A percentile compares a stretch with the other conserved stretches of the same genome.
phyloP scores from a whole-genome alignment of 2,329 filamentous ascomycete genomes.

The Aspergillus arachidicola region DNA sequence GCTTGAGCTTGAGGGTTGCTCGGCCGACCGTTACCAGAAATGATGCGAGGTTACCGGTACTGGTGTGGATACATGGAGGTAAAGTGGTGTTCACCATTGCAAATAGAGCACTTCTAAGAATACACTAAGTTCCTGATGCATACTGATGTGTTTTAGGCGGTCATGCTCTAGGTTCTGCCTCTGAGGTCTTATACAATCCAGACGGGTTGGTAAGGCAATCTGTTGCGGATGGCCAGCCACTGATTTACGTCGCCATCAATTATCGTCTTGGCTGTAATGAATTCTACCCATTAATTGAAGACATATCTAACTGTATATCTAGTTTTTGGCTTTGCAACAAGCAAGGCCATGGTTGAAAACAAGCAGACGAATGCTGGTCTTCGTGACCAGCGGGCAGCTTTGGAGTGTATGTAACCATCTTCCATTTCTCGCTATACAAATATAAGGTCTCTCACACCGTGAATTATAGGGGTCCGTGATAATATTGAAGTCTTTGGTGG shows the following conservation, averaged over 20 bases:
- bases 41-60: conserved; percentile 14
- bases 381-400: conserved; percentile 34
- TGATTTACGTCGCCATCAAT: conserved; percentile 20
- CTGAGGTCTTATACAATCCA: conserved; percentile 18
- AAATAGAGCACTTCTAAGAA: neutral
- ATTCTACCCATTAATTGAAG: too few relatives aligned
- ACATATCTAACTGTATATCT: neutral
- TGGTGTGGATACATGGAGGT: conserved; percentile 22
- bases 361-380: conserved; percentile 34
- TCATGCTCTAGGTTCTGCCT: conserved; percentile 18
- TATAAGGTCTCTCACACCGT: neutral
- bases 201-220: conserved; percentile 16
- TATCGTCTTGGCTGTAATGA: conserved; percentile 18
- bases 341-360: conserved; percentile 21
- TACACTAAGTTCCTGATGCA: neutral
- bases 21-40: neutral
- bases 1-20: conserved; percentile 21
- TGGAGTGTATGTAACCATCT: conserved; percentile 29
- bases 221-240: conserved; percentile 9
- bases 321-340: conserved; percentile 24
- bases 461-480: conserved; percentile 18
- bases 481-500: conserved; percentile 22
- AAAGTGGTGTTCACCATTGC: neutral
- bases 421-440: neutral
- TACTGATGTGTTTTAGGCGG: conserved; percentile 11